Evolutionary conservation across 2,329 filamentous ascomycete species (phyloP).

Genomic region (Colletotrichum chlorophyti): DNA sequence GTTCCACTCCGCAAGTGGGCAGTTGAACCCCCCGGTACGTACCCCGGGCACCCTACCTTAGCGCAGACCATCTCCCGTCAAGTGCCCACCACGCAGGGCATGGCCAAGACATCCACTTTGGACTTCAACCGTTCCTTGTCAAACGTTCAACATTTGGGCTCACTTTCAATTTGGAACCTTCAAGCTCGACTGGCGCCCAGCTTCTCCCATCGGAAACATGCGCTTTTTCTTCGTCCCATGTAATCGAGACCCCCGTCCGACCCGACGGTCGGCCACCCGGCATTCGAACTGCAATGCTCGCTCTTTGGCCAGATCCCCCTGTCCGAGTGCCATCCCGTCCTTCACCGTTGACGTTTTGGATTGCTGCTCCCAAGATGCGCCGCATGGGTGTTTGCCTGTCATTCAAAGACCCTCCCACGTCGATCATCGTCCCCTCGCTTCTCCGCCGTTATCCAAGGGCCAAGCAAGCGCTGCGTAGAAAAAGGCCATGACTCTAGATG

Average conservation of each 20-base stretch:
- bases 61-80: slow-evolving; percentile 25
- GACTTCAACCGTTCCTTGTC: slow-evolving; percentile 17
- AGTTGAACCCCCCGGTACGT: background rate
- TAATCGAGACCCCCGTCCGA: slow-evolving; percentile 12
- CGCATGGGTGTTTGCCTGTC: slow-evolving; percentile 25
- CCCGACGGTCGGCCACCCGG: slow-evolving; percentile 20
- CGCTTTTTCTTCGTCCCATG: slow-evolving; percentile 24
- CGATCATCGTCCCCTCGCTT: slow-evolving; percentile 17
- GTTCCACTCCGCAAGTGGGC: background rate
- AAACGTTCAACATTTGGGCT: slow-evolving; percentile 16
- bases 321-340: slow-evolving; percentile 25
- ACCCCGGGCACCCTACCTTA: too few species aligned
- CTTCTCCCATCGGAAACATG: slow-evolving; percentile 21
- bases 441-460: too few species aligned
- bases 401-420: slow-evolving; percentile 19
- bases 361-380: slow-evolving; percentile 20
- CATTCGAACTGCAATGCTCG: slow-evolving; percentile 11
- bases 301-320: slow-evolving; percentile 26
- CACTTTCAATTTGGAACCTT: slow-evolving; percentile 8
- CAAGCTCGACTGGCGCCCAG: slow-evolving; percentile 25
- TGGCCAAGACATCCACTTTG: slow-evolving; percentile 17
- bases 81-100: background rate
- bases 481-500: slow-evolving; percentile 7
- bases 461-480: background rate
- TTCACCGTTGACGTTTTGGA: slow-evolving; percentile 26